Evolutionary conservation across 257 asterid species (phyloP), one percentile per base, ranked within the genome.

Genomic region (Penstemon eatonii): DNA sequence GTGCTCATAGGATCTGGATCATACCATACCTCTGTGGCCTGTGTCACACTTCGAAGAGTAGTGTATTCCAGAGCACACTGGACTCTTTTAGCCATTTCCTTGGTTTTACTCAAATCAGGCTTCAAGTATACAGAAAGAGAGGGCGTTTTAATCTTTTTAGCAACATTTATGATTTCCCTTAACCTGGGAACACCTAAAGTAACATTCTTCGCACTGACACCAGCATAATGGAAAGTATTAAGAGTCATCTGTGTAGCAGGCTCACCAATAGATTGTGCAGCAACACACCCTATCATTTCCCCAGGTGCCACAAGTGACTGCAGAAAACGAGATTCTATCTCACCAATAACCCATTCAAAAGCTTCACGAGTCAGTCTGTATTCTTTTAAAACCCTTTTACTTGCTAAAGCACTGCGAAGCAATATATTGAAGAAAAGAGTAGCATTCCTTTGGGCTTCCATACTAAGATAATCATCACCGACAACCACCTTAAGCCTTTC

Each of bases 211-310:
- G 99, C 99, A 87, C 99, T 94, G 67, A 94, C 99, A 89, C 99
- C 99, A 83, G 99, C 99, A 87, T 85, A 94, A 53, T 94, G 99
- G 67, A 94, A 94, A 1, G 99, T 94, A 72, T 94, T 94, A 13
- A 94, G 96, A 63, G 99, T 94, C 99, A 94, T 94, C 83, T 94
- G 99, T 4, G 99, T 94, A 5, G 99, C 97, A 49, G 97, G 99
- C 72, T 94, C 97, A 68, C 99, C 99, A 68, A 94, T 94, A 59
- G 99, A 94, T 66, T 94, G 99, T 36, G 99, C 97, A 57, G 99
- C 99, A 80, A 94, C 96, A 76, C 97, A 91, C 39, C 99, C 99
- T 53, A 94, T 94, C 99, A 94, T 94, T 82, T 94, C 99, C 25
- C 99, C 99, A 19, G 99, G 86, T 42, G 97, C 97, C 55, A 94